phyloP scores from a whole-genome alignment of 108 stramenopile species.

The Nitzschia putrida region DNA sequence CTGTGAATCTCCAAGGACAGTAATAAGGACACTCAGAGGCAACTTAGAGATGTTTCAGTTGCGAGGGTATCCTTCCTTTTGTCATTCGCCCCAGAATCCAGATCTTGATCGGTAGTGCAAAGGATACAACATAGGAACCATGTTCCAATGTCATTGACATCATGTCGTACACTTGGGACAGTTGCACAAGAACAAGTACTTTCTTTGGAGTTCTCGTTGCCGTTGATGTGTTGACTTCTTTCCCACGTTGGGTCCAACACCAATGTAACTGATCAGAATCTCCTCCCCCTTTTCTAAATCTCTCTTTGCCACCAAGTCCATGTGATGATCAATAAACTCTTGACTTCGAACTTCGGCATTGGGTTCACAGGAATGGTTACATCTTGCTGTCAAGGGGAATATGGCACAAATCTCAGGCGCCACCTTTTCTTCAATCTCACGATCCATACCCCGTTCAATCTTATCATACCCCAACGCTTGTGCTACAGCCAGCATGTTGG shows the following conservation, averaged over 20 bases:
- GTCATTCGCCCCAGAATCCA: too few species aligned
- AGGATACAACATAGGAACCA: too few species aligned
- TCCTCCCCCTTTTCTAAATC: conserved; percentile 57
- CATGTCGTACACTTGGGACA: conserved; percentile 35
- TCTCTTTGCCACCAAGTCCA: conserved; percentile 54
- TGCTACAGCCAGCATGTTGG: conserved; percentile 30
- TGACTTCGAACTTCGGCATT: conserved; percentile 44
- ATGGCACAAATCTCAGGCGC: conserved; percentile 34
- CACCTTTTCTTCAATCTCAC: conserved; percentile 24
- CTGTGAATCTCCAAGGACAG: too few species aligned
- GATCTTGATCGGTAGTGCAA: too few species aligned
- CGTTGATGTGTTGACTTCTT: conserved; percentile 28
- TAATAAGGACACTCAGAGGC: too few species aligned
- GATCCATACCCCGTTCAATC: conserved; percentile 51
- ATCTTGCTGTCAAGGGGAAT: conserved; percentile 48
- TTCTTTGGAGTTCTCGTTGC: conserved; percentile 41
- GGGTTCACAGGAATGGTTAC: conserved; percentile 58
- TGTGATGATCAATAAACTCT: conserved; percentile 52
- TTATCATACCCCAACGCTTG: conserved; percentile 17
- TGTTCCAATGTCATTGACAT: too few species aligned
- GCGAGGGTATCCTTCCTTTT: too few species aligned
- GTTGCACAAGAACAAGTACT: conserved; percentile 59
- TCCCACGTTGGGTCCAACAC: conserved; percentile 13
- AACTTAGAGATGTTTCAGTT: too few species aligned
- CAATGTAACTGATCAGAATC: conserved; percentile 56